Evolutionary conservation across 2,329 filamentous ascomycete species (phyloP).

Genomic region (Diplodia corticola): DNA sequence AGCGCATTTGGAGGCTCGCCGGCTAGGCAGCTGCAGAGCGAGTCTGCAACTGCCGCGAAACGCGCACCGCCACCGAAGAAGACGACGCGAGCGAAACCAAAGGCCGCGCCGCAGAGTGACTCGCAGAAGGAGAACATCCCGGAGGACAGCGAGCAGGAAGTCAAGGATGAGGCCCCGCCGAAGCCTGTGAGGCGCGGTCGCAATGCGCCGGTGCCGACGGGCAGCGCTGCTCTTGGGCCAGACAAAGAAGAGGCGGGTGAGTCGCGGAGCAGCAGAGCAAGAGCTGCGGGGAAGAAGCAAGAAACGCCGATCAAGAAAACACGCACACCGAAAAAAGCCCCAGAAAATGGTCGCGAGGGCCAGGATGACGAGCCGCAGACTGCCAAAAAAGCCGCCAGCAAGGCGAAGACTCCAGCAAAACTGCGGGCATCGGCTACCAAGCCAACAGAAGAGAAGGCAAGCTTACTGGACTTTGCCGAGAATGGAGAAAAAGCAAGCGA

Average conservation of each 20-base stretch:
- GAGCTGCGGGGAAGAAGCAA: not conserved
- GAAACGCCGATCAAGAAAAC: not conserved
- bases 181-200: not conserved
- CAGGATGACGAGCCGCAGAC: constrained; percentile 7
- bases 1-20: constrained; percentile 35
- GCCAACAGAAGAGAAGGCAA: constrained; percentile 28
- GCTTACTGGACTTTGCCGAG: constrained; percentile 33
- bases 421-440: constrained; percentile 24
- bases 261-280: not conserved
- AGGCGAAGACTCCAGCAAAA: constrained; percentile 27
- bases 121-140: constrained; percentile 13
- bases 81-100: not conserved
- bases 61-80: not conserved
- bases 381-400: constrained; percentile 16
- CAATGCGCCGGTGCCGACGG: not conserved
- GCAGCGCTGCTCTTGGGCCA: not conserved
- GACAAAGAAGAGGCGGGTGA: constrained; percentile 17
- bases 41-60: constrained; percentile 24
- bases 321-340: not conserved
- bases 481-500: constrained; percentile 29
- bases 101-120: constrained; percentile 22
- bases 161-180: not conserved
- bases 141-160: not conserved
- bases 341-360: not conserved
- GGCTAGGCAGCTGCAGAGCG: constrained; percentile 25